Conservation (phyloP, 441 rosid genomes). For the Pelargonium australe region DNA sequence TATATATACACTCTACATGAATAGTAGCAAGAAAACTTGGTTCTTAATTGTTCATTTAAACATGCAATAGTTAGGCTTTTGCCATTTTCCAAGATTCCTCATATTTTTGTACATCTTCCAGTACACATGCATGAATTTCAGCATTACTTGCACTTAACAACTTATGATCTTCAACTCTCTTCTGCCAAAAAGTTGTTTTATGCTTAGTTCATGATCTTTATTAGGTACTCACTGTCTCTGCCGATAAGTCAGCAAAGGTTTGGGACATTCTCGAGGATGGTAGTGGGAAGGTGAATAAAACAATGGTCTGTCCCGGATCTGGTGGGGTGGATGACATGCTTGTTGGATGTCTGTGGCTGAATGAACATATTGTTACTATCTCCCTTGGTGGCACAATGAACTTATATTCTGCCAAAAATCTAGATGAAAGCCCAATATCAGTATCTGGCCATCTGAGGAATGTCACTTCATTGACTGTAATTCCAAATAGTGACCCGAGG, state of each 20-base stretch:
- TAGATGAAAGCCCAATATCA: conserved; percentile 29
- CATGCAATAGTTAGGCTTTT: neutral
- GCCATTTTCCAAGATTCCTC: neutral
- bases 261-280: conserved; percentile 45
- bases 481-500: conserved; percentile 27
- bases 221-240: conserved; percentile 41
- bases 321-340: conserved; percentile 41
- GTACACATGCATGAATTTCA: neutral
- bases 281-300: conserved; percentile 31
- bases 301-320: conserved; percentile 28
- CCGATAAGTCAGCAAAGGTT: conserved; percentile 45
- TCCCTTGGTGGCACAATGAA: conserved; percentile 36
- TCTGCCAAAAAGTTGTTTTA: neutral
- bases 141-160: neutral
- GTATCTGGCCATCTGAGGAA: conserved; percentile 55
- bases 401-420: conserved; percentile 32
- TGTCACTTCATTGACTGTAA: conserved; percentile 33
- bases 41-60: neutral
- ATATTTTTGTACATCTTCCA: neutral
- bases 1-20: neutral
- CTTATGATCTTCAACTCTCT: neutral
- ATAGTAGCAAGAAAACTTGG: neutral
- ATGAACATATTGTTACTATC: conserved; percentile 35
- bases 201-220: neutral
- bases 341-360: conserved; percentile 44